phyloP scores from a whole-genome alignment of 2,329 filamentous ascomycete genomes.

The Clonostachys rhizophaga region DNA sequence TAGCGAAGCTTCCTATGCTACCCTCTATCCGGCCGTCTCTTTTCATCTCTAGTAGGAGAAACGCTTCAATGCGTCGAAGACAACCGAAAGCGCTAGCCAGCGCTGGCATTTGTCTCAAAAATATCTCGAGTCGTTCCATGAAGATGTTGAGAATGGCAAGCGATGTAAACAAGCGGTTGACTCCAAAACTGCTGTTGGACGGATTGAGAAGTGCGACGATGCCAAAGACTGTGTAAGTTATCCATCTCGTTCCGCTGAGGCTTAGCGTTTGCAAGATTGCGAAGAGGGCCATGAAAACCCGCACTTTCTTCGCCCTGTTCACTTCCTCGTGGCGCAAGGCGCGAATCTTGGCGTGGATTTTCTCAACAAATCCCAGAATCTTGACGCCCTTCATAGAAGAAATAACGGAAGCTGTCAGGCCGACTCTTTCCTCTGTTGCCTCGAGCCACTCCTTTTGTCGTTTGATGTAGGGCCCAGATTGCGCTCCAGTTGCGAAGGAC shows the following conservation, averaged over 20 bases:
- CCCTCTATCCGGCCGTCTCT: conserved; percentile 1
- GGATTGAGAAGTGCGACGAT: conserved; percentile 7
- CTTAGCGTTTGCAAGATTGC: too few species aligned
- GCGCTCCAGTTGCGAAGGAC: neutral
- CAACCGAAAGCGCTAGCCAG: conserved; percentile 23
- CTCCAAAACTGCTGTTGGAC: conserved; percentile 16
- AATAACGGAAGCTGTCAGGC: conserved; percentile 46
- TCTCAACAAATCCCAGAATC: conserved; percentile 32
- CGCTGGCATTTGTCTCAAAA: conserved; percentile 23
- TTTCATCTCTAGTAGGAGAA: conserved; percentile 18
- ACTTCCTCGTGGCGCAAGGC: conserved; percentile 27
- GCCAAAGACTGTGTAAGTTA: too few species aligned
- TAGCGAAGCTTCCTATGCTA: too few species aligned
- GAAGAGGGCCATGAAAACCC: too few species aligned
- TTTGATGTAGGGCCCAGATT: neutral
- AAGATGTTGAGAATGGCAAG: conserved; percentile 26
- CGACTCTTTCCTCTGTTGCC: conserved; percentile 24
- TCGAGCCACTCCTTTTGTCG: conserved; percentile 22
- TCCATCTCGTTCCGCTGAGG: too few species aligned
- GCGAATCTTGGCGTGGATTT: conserved; percentile 22
- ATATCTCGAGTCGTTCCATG: conserved; percentile 19
- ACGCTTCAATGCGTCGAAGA: conserved; percentile 22
- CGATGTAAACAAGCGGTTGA: conserved; percentile 26
- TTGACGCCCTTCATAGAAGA: conserved; percentile 41
- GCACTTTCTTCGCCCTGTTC: conserved; percentile 25